These are phyloP conservation scores for Calonectria pauciramosa DNA, from an alignment of 2,329 filamentous ascomycete species.

Conservation along the genomic window DNA sequence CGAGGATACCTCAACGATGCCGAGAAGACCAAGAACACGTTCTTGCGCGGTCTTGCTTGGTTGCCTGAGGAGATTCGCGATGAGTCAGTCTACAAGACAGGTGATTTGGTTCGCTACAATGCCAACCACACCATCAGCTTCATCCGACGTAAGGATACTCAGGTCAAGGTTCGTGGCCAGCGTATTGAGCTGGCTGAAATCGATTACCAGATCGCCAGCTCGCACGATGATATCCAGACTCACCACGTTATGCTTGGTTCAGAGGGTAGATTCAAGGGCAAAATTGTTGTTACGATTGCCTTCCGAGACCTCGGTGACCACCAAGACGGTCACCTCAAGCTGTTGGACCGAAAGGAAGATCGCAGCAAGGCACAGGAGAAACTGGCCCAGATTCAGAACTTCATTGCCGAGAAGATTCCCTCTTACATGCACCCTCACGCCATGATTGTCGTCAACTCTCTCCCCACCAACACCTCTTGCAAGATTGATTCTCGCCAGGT, in stretches of 20 bases:
- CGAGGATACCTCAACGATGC: slow-evolving; percentile 16
- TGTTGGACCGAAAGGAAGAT: not conserved
- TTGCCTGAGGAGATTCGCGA: not conserved
- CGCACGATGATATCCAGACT: not conserved
- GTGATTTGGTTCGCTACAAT: slow-evolving; percentile 19
- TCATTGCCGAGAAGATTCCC: slow-evolving; percentile 11
- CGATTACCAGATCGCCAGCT: slow-evolving; percentile 11
- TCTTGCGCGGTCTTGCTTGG: slow-evolving; percentile 10
- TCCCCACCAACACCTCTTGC: slow-evolving; percentile 1
- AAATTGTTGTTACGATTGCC: not conserved
- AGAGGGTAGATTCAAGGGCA: not conserved
- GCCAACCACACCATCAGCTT: slow-evolving; percentile 8
- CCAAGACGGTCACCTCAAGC: not conserved
- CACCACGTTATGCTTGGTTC: not conserved
- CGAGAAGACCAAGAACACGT: not conserved
- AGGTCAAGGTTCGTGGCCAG: slow-evolving; percentile 17
- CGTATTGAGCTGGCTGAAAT: slow-evolving; percentile 15
- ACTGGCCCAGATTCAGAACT: not conserved
- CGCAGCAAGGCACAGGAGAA: not conserved
- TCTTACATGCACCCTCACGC: slow-evolving; percentile 20
- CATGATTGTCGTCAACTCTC: slow-evolving; percentile 5
- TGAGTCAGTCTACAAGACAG: slow-evolving; percentile 15
- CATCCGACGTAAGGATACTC: slow-evolving; percentile 15
- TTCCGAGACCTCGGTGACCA: slow-evolving; percentile 1
- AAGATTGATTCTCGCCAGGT: slow-evolving; percentile 10